Percentiles rank a stretch among this genome's conserved stretches.
Evolutionary conservation across 306 rosid species (phyloP).

Genomic region (Oxytropis ochrocephala): DNA sequence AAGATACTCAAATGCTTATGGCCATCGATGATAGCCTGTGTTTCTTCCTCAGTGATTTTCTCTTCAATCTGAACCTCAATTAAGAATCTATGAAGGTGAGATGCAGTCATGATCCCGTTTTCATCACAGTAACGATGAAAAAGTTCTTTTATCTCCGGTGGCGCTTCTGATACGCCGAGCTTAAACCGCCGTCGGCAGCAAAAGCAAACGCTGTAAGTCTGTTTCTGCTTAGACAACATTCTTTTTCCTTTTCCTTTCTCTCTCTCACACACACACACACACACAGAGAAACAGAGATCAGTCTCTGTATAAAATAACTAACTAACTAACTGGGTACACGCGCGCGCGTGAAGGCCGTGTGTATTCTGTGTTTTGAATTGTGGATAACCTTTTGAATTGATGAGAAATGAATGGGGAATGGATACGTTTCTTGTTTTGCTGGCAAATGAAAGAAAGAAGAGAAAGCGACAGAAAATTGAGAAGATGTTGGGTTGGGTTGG

Average conservation of each 20-base stretch:
- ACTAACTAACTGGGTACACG: neutral
- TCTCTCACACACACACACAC: neutral
- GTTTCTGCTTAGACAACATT: slow-evolving; percentile 72
- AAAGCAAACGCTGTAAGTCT: slow-evolving; percentile 77
- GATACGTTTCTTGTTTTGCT: slow-evolving; percentile 23
- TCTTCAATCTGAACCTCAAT: slow-evolving; percentile 62
- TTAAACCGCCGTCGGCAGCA: slow-evolving; percentile 78
- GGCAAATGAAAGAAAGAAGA: neutral
- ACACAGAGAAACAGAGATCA: neutral
- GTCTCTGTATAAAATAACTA: neutral
- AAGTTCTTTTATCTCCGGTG: slow-evolving; percentile 45
- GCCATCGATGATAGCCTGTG: slow-evolving; percentile 54
- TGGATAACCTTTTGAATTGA: neutral
- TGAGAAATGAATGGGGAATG: neutral
- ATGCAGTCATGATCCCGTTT: slow-evolving; percentile 50
- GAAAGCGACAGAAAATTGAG: neutral
- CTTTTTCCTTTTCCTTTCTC: neutral
- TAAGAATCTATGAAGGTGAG: slow-evolving; percentile 55
- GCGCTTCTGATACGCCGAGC: slow-evolving; percentile 55
- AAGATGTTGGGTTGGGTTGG: neutral
- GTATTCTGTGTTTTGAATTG: neutral
- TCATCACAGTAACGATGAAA: slow-evolving; percentile 52
- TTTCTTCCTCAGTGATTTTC: slow-evolving; percentile 35
- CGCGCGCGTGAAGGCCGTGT: neutral
- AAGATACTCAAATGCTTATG: slow-evolving; percentile 53